A percentile compares a stretch with the other conserved stretches of the same genome.
These are phyloP conservation scores for Phoma herbarum DNA, from an alignment of 2,329 filamentous ascomycete genomes.

Conservation along the genomic window DNA sequence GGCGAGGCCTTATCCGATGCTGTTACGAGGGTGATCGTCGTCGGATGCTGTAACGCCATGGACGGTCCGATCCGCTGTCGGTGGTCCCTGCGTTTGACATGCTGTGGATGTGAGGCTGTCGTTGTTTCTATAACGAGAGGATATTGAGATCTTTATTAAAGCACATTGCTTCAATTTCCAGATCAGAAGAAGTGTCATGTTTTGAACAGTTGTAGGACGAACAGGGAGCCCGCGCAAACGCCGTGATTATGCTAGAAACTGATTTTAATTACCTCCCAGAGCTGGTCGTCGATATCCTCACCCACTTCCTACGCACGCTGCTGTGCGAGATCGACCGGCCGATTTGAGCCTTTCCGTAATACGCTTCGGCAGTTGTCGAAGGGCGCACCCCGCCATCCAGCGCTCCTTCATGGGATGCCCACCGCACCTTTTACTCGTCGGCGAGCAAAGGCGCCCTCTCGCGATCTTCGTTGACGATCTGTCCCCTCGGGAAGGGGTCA, in stretches of 20 bases:
- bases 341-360: not conserved
- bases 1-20: not conserved
- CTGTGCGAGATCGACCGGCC: not conserved
- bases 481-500: conserved; percentile 60
- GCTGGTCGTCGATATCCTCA: not conserved
- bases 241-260: not conserved
- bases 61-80: conserved; percentile 16
- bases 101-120: no score
- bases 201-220: not conserved
- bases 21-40: not conserved
- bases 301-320: not conserved
- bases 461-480: conserved; percentile 58
- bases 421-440: conserved; percentile 27
- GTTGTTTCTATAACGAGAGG: not conserved
- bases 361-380: no score
- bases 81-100: conserved; percentile 1
- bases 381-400: not conserved
- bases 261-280: not conserved
- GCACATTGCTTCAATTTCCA: no score
- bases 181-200: not conserved
- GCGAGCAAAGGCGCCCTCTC: conserved; percentile 64
- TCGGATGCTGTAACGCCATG: conserved; percentile 7
- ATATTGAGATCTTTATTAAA: no score
- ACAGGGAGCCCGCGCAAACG: not conserved
- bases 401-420: not conserved